Evolutionary conservation across 2,329 filamentous ascomycete species (phyloP).

Genomic region (Zasmidium citrigriseum): DNA sequence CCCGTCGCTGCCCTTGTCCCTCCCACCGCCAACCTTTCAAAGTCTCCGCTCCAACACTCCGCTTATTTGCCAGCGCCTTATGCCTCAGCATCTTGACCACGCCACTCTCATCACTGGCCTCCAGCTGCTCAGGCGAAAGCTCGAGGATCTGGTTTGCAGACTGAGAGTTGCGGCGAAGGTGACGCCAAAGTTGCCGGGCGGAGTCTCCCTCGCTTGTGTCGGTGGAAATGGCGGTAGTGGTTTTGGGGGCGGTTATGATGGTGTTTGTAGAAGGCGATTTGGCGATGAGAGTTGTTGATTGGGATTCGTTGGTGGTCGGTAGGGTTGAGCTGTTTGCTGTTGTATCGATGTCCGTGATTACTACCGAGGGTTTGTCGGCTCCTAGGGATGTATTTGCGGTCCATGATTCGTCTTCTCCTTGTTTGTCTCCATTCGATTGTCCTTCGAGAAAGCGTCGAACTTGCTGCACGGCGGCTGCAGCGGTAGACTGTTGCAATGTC

Average conservation of each 20-base stretch:
- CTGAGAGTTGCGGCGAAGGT: slow-evolving; percentile 38
- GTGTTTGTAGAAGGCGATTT: slow-evolving; percentile 11
- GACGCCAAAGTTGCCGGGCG: slow-evolving; percentile 40
- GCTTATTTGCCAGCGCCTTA: slow-evolving; percentile 40
- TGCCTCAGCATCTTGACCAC: slow-evolving; percentile 31
- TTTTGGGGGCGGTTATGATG: slow-evolving; percentile 18
- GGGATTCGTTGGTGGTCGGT: slow-evolving; percentile 7
- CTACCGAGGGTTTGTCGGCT: slow-evolving; percentile 20
- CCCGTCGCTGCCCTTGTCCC: slow-evolving; percentile 4
- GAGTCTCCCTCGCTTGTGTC: slow-evolving; percentile 23
- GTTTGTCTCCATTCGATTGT: neutral
- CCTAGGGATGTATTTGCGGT: neutral
- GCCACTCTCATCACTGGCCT: slow-evolving; percentile 24
- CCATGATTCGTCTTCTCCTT: neutral
- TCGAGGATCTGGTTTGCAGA: slow-evolving; percentile 25
- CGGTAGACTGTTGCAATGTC: slow-evolving; percentile 11
- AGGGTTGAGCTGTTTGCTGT: slow-evolving; percentile 1
- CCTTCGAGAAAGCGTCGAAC: slow-evolving; percentile 14
- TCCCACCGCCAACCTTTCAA: slow-evolving; percentile 39
- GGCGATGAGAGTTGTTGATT: neutral
- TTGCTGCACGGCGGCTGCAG: slow-evolving; percentile 12
- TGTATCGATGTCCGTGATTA: slow-evolving; percentile 26
- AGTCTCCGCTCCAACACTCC: slow-evolving; percentile 44
- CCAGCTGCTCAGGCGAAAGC: slow-evolving; percentile 27
- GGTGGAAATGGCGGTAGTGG: slow-evolving; percentile 10